A percentile compares a stretch with the other conserved stretches of the same genome.
These are phyloP conservation scores for Pseudotsuga menziesii DNA, from an alignment of 75 land plant species.

Conservation along the genomic window DNA sequence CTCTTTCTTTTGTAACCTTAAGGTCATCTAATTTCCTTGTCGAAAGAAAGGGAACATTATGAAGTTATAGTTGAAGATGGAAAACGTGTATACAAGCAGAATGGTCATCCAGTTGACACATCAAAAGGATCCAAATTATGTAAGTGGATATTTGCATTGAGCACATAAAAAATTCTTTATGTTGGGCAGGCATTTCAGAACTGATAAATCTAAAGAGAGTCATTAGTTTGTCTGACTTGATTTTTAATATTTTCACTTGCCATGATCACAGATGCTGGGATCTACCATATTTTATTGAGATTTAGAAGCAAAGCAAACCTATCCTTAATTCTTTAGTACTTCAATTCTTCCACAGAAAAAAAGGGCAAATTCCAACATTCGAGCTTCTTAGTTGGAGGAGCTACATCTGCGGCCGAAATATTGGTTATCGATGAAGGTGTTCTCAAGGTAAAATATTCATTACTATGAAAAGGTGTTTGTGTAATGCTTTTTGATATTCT, in stretches of 20 bases:
- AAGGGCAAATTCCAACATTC: conserved; percentile 95
- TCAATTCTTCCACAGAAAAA: conserved; percentile 35
- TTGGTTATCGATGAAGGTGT: conserved; percentile 62
- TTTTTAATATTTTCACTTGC: not conserved
- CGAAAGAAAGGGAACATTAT: conserved; percentile 54
- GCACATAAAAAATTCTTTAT: conserved; percentile 66
- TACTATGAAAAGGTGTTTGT: not conserved
- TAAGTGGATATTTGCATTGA: conserved; percentile 77
- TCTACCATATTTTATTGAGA: not conserved
- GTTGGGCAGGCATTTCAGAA: conserved; percentile 55
- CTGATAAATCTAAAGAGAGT: not conserved
- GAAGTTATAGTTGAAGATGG: conserved; percentile 52
- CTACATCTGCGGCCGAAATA: conserved; percentile 91
- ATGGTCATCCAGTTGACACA: conserved; percentile 34
- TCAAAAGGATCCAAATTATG: conserved; percentile 21
- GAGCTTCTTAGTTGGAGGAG: conserved; percentile 88
- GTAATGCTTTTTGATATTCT: not conserved
- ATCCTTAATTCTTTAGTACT: not conserved
- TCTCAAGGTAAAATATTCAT: conserved; percentile 49
- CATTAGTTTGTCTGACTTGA: not conserved
- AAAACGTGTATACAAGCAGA: conserved; percentile 28
- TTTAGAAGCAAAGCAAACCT: not conserved
- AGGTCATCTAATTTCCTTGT: conserved; percentile 10
- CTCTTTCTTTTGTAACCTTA: not conserved
- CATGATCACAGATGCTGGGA: not conserved